Percentiles rank a stretch among this genome's conserved stretches.
Evolutionary conservation across 164 flowering plant species (phyloP).

Genomic region (Euptelea pleiosperma): DNA sequence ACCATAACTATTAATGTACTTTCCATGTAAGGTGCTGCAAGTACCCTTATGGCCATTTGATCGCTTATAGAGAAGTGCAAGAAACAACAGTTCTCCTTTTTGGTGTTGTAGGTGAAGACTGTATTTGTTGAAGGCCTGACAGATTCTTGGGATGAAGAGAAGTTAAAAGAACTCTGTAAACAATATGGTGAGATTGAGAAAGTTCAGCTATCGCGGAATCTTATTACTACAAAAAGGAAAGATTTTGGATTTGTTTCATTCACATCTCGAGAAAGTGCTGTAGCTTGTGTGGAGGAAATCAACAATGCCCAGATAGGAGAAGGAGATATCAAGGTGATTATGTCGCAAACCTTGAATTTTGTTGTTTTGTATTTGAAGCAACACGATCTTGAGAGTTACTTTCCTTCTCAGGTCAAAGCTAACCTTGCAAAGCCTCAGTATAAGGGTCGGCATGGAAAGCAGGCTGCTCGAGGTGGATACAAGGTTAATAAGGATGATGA

Average conservation of each 20-base stretch:
- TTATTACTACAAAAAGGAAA: constrained; percentile 24
- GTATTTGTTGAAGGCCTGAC: constrained; percentile 38
- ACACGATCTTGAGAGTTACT: background rate
- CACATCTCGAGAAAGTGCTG: constrained; percentile 39
- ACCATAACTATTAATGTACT: too few relatives aligned
- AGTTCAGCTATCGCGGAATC: constrained; percentile 33
- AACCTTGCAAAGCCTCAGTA: constrained; percentile 38
- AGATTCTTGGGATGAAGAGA: constrained; percentile 39
- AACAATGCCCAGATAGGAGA: constrained; percentile 30
- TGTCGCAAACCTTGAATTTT: background rate
- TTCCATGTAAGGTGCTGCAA: too few relatives aligned
- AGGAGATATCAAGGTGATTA: constrained; percentile 31
- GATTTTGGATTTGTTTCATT: constrained; percentile 43
- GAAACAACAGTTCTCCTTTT: too few relatives aligned
- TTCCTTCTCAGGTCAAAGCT: constrained; percentile 34
- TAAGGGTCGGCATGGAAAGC: constrained; percentile 35
- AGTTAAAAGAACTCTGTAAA: constrained; percentile 30
- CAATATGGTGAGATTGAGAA: constrained; percentile 40
- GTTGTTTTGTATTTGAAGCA: background rate
- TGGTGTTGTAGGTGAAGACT: constrained; percentile 39
- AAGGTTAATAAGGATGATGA: constrained; percentile 25
- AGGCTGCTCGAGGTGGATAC: constrained; percentile 35
- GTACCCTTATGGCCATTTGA: too few relatives aligned
- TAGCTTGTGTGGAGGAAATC: constrained; percentile 40
- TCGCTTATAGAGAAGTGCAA: too few relatives aligned